phyloP scores from a whole-genome alignment of 2,329 filamentous ascomycete species.

The Pezicula rhizophila region DNA sequence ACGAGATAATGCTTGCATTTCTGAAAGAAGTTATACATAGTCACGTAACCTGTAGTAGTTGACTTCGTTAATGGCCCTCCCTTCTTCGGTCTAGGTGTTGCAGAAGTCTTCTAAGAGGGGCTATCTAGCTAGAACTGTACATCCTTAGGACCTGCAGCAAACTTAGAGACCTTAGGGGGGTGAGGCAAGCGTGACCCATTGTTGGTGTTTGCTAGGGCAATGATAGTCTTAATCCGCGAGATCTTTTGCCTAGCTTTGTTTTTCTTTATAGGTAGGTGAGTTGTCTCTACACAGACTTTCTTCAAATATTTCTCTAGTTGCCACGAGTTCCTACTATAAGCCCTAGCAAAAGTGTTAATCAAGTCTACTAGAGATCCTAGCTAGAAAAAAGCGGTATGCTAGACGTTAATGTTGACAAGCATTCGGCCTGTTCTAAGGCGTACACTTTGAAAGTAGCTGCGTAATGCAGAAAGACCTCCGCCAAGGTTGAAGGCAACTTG shows the following conservation, averaged over 20 bases:
- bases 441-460: constrained; percentile 55
- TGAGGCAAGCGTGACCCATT: constrained; percentile 27
- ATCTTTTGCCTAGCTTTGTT: constrained; percentile 25
- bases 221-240: constrained; percentile 34
- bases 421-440: constrained; percentile 48
- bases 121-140: constrained; percentile 43
- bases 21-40: constrained; percentile 48
- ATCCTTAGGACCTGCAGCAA: constrained; percentile 36
- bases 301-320: constrained; percentile 23
- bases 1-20: constrained; percentile 24
- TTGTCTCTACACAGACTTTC: constrained; percentile 31
- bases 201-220: constrained; percentile 29
- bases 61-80: too few species aligned
- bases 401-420: constrained; percentile 54
- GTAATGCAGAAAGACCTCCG: constrained; percentile 44
- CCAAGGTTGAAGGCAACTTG: constrained; percentile 28
- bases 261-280: constrained; percentile 27
- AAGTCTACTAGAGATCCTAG: constrained; percentile 13
- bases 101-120: too few species aligned
- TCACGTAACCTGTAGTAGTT: constrained; percentile 45
- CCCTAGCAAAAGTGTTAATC: constrained; percentile 25
- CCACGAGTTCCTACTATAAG: constrained; percentile 1
- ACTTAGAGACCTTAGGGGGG: constrained; percentile 23
- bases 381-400: constrained; percentile 30
- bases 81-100: too few species aligned